phyloP scores from a whole-genome alignment of 495 filamentous ascomycete species.

The Xylona heveae region DNA sequence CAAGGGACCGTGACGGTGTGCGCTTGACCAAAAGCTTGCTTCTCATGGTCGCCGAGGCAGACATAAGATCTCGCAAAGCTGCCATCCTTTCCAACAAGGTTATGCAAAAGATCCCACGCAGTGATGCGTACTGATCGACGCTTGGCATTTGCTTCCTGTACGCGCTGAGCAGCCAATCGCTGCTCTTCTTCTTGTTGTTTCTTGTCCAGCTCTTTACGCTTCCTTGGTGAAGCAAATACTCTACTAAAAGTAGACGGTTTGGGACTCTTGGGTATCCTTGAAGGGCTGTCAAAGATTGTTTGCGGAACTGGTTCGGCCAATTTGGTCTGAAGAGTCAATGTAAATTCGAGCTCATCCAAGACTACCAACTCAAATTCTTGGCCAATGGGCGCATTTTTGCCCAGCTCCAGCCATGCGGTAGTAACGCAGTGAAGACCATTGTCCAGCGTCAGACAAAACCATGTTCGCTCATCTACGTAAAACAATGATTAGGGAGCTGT shows the following conservation, averaged over 20 bases:
- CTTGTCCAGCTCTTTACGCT: conserved; percentile 79
- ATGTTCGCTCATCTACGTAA: conserved; percentile 57
- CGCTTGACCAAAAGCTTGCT: conserved; percentile 63
- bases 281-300: conserved; percentile 31
- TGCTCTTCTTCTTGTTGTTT: conserved; percentile 59
- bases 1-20: conserved; percentile 73
- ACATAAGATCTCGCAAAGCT: conserved; percentile 88
- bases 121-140: conserved; percentile 29
- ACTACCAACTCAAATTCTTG: conserved; percentile 98
- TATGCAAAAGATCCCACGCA: conserved; percentile 72
- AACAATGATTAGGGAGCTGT: conserved; percentile 12
- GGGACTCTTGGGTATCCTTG: conserved; percentile 28
- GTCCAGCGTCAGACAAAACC: conserved; percentile 86
- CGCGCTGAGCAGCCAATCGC: conserved; percentile 32
- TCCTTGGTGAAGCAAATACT: conserved; percentile 84
- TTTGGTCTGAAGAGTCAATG: conserved; percentile 89
- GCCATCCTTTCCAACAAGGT: conserved; percentile 71
- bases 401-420: conserved; percentile 84
- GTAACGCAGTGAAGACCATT: conserved; percentile 97
- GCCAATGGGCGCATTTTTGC: conserved; percentile 81
- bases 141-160: conserved; percentile 43
- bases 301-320: conserved; percentile 29
- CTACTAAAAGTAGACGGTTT: conserved; percentile 76
- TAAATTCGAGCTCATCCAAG: conserved; percentile 89
- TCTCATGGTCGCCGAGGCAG: conserved; percentile 77